Evolutionary conservation across 1,139 yeast species (phyloP), one percentile per base, ranked within the genome.

Genomic region (Meyerozyma guilliermondii): DNA sequence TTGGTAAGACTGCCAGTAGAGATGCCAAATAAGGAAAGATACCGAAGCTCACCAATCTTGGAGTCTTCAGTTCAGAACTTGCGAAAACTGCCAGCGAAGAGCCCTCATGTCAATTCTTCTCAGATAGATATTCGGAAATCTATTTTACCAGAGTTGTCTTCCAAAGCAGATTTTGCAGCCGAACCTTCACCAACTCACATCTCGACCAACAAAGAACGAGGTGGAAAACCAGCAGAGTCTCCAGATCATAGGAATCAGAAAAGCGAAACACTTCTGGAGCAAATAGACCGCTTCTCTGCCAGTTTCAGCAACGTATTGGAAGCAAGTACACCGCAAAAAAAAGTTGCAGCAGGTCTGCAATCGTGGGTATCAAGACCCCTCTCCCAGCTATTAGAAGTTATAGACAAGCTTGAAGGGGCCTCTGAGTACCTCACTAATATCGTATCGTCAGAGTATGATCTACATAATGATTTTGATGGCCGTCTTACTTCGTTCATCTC

Each of bases 381-480:
- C 11, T 34, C 41, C 24, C 45, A 42, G 8, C 59, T 69, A 1
- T 60, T 69, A 40, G 66, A 67, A 8, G 66, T 64, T 26, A 51
- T 73, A 18, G 57, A 55, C 18, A 68, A 66, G 41, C 58, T 76
- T 60, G 70, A 67, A 39, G 62, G 63, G 1, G 70, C 79, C 2
- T 58, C 66, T 7, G 55, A 58, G 4, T 69, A 63, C 41, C 54
- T 71, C 2, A 55, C 51, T 40, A 43, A 62, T 30, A 49, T 65
- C 10, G 52, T 63, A 13, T 53, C 53, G 4, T 46, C 57, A 1
- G 49, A 57, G 10, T 58, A 60, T 45, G 68, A 65, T 33, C 59
- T 79, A 11, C 64, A 67, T 41, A 76, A 81, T 48, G 94, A 84
- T 54, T 57, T 67, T 28, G 86, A 81, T 47, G 88, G 91, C 1